phyloP scores from a whole-genome alignment of 148 eudicot species.

The Spergularia marina region DNA sequence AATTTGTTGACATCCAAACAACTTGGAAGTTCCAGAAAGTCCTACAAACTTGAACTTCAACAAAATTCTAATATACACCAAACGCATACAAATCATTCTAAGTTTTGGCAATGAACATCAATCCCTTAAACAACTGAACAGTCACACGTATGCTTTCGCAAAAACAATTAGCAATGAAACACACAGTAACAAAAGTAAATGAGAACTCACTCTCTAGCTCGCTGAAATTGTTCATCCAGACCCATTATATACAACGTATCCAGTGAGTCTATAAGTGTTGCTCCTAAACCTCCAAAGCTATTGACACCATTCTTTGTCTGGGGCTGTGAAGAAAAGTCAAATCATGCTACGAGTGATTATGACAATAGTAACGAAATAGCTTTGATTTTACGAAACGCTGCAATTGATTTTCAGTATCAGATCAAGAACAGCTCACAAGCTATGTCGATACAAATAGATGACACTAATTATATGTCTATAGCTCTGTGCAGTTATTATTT shows the following conservation, averaged over 20 bases:
- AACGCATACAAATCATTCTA: no score
- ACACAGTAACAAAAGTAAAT: background rate
- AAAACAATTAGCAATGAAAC: background rate
- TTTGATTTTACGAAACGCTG: background rate
- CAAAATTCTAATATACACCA: no score
- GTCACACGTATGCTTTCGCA: background rate
- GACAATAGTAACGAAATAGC: background rate
- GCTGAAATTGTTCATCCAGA: slow-evolving; percentile 87
- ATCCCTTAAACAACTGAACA: no score
- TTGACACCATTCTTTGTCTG: slow-evolving; percentile 84
- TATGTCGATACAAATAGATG: slow-evolving; percentile 6
- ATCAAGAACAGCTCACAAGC: background rate
- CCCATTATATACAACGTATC: slow-evolving; percentile 99
- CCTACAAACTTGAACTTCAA: no score
- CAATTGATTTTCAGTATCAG: background rate
- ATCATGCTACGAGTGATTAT: background rate
- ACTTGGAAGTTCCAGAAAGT: no score
- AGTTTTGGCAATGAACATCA: no score
- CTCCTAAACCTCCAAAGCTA: slow-evolving; percentile 99
- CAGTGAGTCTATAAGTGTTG: slow-evolving; percentile 86
- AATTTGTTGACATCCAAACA: no score
- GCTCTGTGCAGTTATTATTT: background rate
- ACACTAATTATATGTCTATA: background rate
- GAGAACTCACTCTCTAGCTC: slow-evolving; percentile 84
- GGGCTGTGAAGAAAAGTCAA: slow-evolving; percentile 50